phyloP scores from a whole-genome alignment of 176 grass and related monocot genomes.

The Oryza punctata region DNA sequence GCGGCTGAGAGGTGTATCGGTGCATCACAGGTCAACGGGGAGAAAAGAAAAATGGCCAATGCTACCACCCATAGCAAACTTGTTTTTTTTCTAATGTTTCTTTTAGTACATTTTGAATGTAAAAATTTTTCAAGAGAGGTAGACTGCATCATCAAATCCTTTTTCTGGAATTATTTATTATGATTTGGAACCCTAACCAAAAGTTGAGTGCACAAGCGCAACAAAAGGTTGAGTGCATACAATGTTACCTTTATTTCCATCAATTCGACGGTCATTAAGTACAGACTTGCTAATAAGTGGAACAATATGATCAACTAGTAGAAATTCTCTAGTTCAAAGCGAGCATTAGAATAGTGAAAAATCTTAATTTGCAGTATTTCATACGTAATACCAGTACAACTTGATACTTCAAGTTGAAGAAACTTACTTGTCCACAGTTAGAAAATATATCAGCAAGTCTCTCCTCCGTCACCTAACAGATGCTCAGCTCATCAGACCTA shows the following conservation, averaged over 20 bases:
- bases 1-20: no score
- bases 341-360: not conserved
- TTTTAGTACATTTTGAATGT: not conserved
- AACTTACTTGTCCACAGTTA: slow-evolving; percentile 89
- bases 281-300: not conserved
- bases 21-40: no score
- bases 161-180: not conserved
- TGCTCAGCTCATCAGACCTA: slow-evolving; percentile 36
- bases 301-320: not conserved
- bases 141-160: not conserved
- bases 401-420: slow-evolving; percentile 14
- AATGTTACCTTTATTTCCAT: not conserved
- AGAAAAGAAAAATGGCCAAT: not conserved
- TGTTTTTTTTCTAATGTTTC: not conserved
- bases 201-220: not conserved
- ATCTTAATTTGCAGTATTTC: slow-evolving; percentile 15
- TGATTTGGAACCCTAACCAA: not conserved
- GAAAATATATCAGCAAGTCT: slow-evolving; percentile 93
- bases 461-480: slow-evolving; percentile 91
- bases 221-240: not conserved
- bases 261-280: no score
- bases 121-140: not conserved
- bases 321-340: not conserved
- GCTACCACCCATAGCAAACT: not conserved
- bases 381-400: not conserved